These are phyloP conservation scores for Phytopythium kandeliae DNA, from an alignment of 352 stramenopile genomes.

Conservation along the genomic window DNA sequence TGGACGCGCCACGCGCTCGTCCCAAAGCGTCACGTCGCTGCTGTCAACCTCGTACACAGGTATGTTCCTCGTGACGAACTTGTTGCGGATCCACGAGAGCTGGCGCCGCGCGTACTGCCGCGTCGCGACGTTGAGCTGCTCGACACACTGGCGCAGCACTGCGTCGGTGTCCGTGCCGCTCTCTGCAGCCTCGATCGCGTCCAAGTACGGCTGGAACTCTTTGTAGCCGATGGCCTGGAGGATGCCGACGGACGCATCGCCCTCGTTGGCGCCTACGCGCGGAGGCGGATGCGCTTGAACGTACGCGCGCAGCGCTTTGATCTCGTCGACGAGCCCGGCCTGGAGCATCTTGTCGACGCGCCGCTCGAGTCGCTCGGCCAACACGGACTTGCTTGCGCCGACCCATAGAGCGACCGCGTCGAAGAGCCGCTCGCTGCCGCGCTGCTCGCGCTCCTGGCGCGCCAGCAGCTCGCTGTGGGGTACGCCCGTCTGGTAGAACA, in stretches of 20 bases:
- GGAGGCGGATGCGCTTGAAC: constrained; percentile 43
- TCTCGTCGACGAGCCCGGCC: constrained; percentile 74
- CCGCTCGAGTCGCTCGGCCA: constrained; percentile 57
- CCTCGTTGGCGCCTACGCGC: constrained; percentile 20
- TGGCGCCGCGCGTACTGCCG: constrained; percentile 83
- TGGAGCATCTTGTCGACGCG: constrained; percentile 81
- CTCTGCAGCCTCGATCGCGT: constrained; percentile 39
- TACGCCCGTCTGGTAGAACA: constrained; percentile 77
- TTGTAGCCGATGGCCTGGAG: constrained; percentile 90
- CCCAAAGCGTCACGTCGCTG: constrained; percentile 63
- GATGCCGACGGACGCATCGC: constrained; percentile 61
- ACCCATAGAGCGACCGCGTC: constrained; percentile 84
- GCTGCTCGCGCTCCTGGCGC: constrained; percentile 40
- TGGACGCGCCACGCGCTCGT: constrained; percentile 40
- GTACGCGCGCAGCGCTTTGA: constrained; percentile 41
- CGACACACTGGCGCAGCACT: constrained; percentile 57
- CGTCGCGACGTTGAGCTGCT: constrained; percentile 75
- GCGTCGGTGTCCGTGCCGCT: constrained; percentile 13
- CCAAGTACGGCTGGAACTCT: constrained; percentile 84
- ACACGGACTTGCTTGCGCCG: constrained; percentile 56
- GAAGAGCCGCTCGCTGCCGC: constrained; percentile 57
- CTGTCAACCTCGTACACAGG: constrained; percentile 84
- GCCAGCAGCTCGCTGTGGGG: constrained; percentile 67
- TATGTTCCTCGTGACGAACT: constrained; percentile 79
- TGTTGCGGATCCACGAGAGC: constrained; percentile 86